Base-by-base conservation (phyloP, 352 stramenopile genomes). In the Paralagenidium karlingii region DNA sequence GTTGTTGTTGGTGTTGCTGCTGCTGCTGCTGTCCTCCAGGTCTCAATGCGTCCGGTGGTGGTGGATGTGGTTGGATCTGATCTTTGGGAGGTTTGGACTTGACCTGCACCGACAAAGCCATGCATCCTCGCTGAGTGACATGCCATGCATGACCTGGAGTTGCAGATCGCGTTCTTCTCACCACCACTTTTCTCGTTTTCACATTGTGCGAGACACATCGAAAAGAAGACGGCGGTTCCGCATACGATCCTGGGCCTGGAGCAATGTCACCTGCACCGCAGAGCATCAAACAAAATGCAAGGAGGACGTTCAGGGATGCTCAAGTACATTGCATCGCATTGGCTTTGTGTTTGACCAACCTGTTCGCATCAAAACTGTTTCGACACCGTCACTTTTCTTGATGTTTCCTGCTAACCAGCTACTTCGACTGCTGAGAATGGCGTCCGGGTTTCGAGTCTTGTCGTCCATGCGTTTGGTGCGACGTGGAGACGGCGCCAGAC, bases 391-490 rank as follows among this genome's bases (percentile, higher is more conserved):
- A 18, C 34, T 58, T 42, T 86, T 86, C 47, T 68, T 69, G 20
- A 89, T 75, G 25, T 79, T 81, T 26, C 76, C 76, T 11, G 69
- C 68, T 16, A 89, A 69, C 76, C 76, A 89, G 33, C 68, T 85
- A 34, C 71, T 86, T 24, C 76, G 69, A 36, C 69, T 82, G 53
- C 66, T 85, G 25, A 76, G 46, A 44, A 86, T 89, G 6, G 71
- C 68, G 46, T 89, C 62, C 5, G 76, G 73, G 40, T 85, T 74
- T 47, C 68, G 68, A 11, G 52, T 48, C 13, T 75, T 67, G 80
- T 12, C 53, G 47, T 7, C 64, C 63, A 0, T 63, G 63, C 4
- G 47, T 43, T 11, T 67, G 53, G 10, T 62, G 64, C 4, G 51
- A 53, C 3, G 40, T 44, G 2, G 33, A 0, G 73, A 78, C 5